A percentile compares a stretch with the other conserved stretches of the same genome.
phyloP scores from a whole-genome alignment of 2,329 filamentous ascomycete species.

The Tolypocladium amazonense region DNA sequence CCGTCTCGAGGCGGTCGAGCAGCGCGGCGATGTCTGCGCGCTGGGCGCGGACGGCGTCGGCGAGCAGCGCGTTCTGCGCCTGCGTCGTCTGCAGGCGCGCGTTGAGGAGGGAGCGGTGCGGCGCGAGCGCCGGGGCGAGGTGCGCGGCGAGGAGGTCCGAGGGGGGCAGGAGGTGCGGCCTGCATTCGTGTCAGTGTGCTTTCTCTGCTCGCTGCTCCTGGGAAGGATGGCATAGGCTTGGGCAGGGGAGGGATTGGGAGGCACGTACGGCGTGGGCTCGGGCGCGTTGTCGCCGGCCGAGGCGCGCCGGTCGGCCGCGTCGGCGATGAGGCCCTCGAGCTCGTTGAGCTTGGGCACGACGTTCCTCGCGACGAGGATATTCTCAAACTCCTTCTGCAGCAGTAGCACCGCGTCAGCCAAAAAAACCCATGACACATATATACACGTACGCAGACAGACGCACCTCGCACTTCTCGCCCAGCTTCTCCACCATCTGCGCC shows the following conservation, averaged over 20 bases:
- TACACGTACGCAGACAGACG: not conserved
- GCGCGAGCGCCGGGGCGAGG: conserved; percentile 38
- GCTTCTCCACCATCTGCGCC: conserved; percentile 44
- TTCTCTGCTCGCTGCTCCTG: not conserved
- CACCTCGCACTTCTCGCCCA: conserved; percentile 42
- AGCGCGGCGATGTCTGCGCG: conserved; percentile 43
- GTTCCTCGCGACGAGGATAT: conserved; percentile 37
- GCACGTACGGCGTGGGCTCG: conserved; percentile 35
- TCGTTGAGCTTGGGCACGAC: conserved; percentile 49
- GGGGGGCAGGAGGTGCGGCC: conserved; percentile 48
- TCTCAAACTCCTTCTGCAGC: conserved; percentile 43
- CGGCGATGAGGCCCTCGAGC: conserved; percentile 43
- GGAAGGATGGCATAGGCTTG: too few species aligned
- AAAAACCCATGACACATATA: not conserved
- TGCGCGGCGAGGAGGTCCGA: conserved; percentile 42
- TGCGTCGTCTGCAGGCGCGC: conserved; percentile 46
- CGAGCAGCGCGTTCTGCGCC: conserved; percentile 43
- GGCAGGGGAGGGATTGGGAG: too few species aligned
- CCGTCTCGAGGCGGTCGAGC: conserved; percentile 36
- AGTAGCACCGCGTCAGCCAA: not conserved
- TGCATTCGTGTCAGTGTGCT: conserved; percentile 9
- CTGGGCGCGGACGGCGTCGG: conserved; percentile 40
- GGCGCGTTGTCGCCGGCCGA: conserved; percentile 9
- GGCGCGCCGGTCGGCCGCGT: conserved; percentile 28
- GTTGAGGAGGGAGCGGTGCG: conserved; percentile 46